Percentiles rank a stretch among this genome's conserved stretches.
Conservation (phyloP, 768 basidiomycete species). For the Lactifluus pinguis region DNA sequence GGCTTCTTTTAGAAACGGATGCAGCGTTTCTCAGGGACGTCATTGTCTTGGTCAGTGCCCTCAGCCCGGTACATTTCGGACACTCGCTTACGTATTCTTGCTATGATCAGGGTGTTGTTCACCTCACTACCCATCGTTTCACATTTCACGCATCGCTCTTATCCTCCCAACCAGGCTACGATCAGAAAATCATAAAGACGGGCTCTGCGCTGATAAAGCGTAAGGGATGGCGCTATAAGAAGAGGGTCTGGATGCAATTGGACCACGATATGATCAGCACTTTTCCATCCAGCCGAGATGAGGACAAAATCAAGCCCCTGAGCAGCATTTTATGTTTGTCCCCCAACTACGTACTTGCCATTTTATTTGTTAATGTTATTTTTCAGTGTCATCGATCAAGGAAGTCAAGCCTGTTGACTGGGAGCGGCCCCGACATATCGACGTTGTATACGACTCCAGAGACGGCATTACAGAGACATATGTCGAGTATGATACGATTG, state of each 20-base stretch:
- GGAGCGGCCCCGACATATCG: constrained; percentile 35
- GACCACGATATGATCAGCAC: constrained; percentile 50
- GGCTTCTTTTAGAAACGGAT: constrained; percentile 45
- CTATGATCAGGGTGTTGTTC: constrained; percentile 41
- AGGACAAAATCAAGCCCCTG: constrained; percentile 46
- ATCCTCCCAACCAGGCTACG: constrained; percentile 31
- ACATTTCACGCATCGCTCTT: constrained; percentile 58
- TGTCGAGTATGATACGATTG: constrained; percentile 51
- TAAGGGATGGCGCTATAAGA: constrained; percentile 36
- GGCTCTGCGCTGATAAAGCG: constrained; percentile 43
- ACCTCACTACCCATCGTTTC: constrained; percentile 56
- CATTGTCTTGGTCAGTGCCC: constrained; percentile 34
- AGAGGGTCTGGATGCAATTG: constrained; percentile 54
- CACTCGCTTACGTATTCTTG: background rate
- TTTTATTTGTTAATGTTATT: background rate
- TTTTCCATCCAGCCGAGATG: constrained; percentile 46
- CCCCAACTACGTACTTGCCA: background rate
- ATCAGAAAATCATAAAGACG: constrained; percentile 35
- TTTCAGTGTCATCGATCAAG: constrained; percentile 40
- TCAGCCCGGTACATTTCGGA: background rate
- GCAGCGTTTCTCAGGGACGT: constrained; percentile 42
- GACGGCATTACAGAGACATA: constrained; percentile 23
- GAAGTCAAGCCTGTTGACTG: constrained; percentile 37
- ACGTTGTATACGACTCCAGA: constrained; percentile 28
- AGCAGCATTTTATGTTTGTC: constrained; percentile 42